Evolutionary conservation across 805 yeast genomes (phyloP), one percentile per base, ranked within the genome.

Genomic region (Millerozyma miso): DNA sequence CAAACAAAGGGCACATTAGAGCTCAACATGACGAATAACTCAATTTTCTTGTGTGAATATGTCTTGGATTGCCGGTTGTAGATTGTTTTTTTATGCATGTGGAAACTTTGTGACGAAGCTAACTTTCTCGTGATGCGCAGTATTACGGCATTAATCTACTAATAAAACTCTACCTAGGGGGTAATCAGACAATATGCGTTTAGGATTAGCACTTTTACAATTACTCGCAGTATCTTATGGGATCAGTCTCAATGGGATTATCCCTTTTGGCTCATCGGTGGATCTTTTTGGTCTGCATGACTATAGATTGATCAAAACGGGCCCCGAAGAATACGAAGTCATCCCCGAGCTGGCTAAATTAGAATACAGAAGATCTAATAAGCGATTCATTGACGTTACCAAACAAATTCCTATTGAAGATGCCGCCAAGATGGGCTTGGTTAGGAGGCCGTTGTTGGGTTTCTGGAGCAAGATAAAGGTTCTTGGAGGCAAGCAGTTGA

Each of bases 301-400:
- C 15, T 35, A 47, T 13, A 50, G 69, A 26, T 45, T 70, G 16
- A 58, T 70, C 51, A 70, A 70, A 51, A 44, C 60, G 15, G 67
- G 70, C 1, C 69, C 71, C 5, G 47, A 52, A 18, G 50, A 58
- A 3, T 69, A 48, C 45, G 50, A 51, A 39, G 36, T 67, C 2
- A 65, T 65, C n/a, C 49, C 63, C 10, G 78, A 73, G 46, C 44
- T 47, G 5, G 67, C 62, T 8, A 73, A 72, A 47, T 50, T 63
- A 43, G 41, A 48, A 4, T 56, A 67, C 42, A 59, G 52, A 42
- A 59, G 77, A 40, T 58, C 67, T 32, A 81, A 82, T 39, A 59
- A 71, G 29, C 73, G 67, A 19, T 85, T 83, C 56, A 77, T 85
- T 49, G 91, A 85, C 62, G 72, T 84, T 26, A 83, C 91, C 7